Evolutionary conservation across 2,329 filamentous ascomycete genomes (phyloP).

Genomic region (Monosporascus sp.): DNA sequence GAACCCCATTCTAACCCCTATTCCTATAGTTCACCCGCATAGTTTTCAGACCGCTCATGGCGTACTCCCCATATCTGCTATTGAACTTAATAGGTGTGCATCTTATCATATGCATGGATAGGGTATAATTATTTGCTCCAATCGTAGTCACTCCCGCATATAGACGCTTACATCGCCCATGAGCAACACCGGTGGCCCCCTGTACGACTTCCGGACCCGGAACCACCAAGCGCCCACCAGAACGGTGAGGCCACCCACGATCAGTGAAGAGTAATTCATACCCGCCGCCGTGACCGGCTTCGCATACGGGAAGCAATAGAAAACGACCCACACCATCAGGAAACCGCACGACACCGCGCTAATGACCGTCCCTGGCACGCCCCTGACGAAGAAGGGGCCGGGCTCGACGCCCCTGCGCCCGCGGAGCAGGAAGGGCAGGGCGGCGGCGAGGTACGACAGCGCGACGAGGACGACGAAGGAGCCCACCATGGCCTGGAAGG

Average conservation of each 20-base stretch:
- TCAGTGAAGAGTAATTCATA: slow-evolving; percentile 50
- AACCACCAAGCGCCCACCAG: slow-evolving; percentile 39
- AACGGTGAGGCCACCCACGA: slow-evolving; percentile 36
- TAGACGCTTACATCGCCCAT: too few species aligned
- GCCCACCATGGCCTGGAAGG: slow-evolving; percentile 63
- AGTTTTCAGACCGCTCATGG: too few species aligned
- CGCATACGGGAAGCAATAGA: slow-evolving; percentile 55
- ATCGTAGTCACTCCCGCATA: too few species aligned
- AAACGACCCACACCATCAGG: slow-evolving; percentile 55
- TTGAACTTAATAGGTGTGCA: too few species aligned
- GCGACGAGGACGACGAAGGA: slow-evolving; percentile 22
- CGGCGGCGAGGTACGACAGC: slow-evolving; percentile 55
- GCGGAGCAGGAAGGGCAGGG: slow-evolving; percentile 51
- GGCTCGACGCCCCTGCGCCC: slow-evolving; percentile 40
- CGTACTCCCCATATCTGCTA: too few species aligned
- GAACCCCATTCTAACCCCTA: too few species aligned
- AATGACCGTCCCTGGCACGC: slow-evolving; percentile 41
- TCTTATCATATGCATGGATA: too few species aligned
- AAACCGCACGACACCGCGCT: slow-evolving; percentile 50
- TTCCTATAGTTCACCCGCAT: too few species aligned
- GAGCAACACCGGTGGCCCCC: neutral
- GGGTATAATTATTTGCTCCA: too few species aligned
- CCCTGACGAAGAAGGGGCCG: slow-evolving; percentile 54
- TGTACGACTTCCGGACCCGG: neutral
- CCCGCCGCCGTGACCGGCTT: slow-evolving; percentile 37